These are phyloP conservation scores for Sarcodon aspratus DNA, from an alignment of 768 basidiomycete species.

Conservation along the genomic window DNA sequence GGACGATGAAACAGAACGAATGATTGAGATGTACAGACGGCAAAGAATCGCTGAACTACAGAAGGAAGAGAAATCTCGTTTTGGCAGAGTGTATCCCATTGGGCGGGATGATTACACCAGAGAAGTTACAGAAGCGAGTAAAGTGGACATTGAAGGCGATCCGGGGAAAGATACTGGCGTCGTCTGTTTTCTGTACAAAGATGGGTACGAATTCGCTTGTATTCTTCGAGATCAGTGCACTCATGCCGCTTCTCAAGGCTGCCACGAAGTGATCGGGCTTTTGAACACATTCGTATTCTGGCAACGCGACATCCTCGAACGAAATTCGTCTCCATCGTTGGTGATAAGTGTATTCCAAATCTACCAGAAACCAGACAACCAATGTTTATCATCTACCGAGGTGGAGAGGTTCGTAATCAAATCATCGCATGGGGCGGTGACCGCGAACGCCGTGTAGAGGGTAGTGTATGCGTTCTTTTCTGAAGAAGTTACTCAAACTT, in stretches of 20 bases:
- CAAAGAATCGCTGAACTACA: conserved; percentile 57
- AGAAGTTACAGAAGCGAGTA: conserved; percentile 92
- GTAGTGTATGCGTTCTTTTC: conserved; percentile 28
- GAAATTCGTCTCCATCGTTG: conserved; percentile 93
- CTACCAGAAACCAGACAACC: conserved; percentile 86
- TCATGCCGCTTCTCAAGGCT: conserved; percentile 36
- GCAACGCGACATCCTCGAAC: conserved; percentile 81
- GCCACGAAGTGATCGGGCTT: conserved; percentile 68
- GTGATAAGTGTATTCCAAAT: conserved; percentile 92
- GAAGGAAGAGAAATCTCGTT: conserved; percentile 49
- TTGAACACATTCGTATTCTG: conserved; percentile 54
- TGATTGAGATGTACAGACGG: conserved; percentile 53
- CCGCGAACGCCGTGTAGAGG: conserved; percentile 63
- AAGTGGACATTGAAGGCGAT: conserved; percentile 51
- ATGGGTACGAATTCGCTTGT: conserved; percentile 49
- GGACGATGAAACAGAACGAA: conserved; percentile 68
- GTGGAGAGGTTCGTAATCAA: conserved; percentile 85
- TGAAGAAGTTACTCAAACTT: not conserved
- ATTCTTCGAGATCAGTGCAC: too few relatives aligned
- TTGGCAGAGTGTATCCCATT: conserved; percentile 82
- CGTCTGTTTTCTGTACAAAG: conserved; percentile 91
- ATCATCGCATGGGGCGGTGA: conserved; percentile 79
- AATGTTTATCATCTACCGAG: conserved; percentile 86
- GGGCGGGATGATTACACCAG: conserved; percentile 88
- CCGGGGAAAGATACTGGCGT: conserved; percentile 78